A percentile compares a stretch with the other conserved stretches of the same genome.
Conservation (phyloP, 371 early-diverging fungal species). For the Thermomucor indicae-seudaticae region DNA sequence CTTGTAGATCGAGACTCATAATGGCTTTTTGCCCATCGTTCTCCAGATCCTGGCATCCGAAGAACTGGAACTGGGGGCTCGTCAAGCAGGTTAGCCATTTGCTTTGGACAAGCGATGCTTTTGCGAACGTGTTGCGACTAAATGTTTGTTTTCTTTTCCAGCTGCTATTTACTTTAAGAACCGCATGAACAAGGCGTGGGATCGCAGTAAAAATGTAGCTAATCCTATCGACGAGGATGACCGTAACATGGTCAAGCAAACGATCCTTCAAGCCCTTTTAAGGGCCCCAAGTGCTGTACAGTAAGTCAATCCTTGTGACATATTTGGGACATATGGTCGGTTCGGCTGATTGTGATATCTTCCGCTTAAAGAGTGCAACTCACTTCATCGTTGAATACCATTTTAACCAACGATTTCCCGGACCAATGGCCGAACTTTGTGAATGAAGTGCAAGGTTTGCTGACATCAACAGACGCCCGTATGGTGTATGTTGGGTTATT, state of each 20-base stretch:
- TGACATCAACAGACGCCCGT: constrained; percentile 63
- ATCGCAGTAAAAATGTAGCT: constrained; percentile 31
- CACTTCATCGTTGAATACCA: constrained; percentile 61
- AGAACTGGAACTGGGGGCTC: constrained; percentile 58
- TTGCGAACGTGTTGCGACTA: neutral
- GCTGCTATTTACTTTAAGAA: constrained; percentile 97
- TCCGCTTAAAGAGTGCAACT: constrained; percentile 61
- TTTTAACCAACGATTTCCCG: constrained; percentile 72
- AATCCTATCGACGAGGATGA: constrained; percentile 66
- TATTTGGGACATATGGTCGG: too few species aligned
- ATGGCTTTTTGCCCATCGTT: constrained; percentile 65
- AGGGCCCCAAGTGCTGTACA: constrained; percentile 64
- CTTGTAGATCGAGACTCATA: constrained; percentile 49
- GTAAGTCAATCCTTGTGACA: constrained; percentile 30
- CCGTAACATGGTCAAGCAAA: constrained; percentile 59
- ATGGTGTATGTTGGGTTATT: constrained; percentile 71
- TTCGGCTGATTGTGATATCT: neutral
- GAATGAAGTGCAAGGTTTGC: constrained; percentile 50
- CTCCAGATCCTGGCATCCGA: constrained; percentile 67
- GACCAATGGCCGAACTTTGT: constrained; percentile 82
- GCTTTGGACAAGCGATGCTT: neutral
- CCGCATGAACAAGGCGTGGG: constrained; percentile 74
- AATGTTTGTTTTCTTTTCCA: constrained; percentile 14
- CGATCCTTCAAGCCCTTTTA: constrained; percentile 73
- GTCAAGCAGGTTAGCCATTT: constrained; percentile 66